Evolutionary conservation across 202 grass and related monocot genomes (phyloP), one percentile per base, ranked within the genome.

Genomic region (Panicum virgatum): DNA sequence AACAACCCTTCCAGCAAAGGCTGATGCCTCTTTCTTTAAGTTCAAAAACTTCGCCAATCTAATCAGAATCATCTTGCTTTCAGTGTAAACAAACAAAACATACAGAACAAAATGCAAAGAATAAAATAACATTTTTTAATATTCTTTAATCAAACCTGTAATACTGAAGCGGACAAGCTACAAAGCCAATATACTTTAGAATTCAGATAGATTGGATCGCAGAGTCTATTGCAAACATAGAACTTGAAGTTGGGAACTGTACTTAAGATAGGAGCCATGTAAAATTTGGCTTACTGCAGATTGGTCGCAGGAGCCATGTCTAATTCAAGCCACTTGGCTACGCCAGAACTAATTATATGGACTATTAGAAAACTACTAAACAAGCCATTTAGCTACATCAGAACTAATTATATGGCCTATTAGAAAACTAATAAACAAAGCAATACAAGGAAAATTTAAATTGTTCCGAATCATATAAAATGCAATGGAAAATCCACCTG

Each of bases 21-120:
- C 88, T 63, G 90, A 91, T 42, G 83, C 84, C 70, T 96, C 92
- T 85, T 98, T 98, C 89, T 98, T 98, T 59, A 96, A 91, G 71
- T 85, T 89, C 39, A 80, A 65, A 84, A 93, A 92, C 64, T 46
- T 84, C 25, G 89, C 79, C 62, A 90, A 78, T 80, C 92, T 98
- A 85, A 82, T 65, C 45, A 90, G 42, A 73, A 54, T 56, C 10
- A 73, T 65, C 27, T 85, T 65, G 58, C 38, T 72, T 85, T 50
- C 40, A 48, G 29, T 23, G 46, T 59, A 44, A 85, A 77, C 23
- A 78, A 65, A 77, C 48, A 12, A 77, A 23, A 77, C 79, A 80
- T 64, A 29, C 6, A 61, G 63, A 78, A 82, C 48, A 77, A 88
- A 69, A 44, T 20, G 64, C 77, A 76, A 63, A 56, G 47, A 81